Evolutionary conservation across 1,284 basidiomycete species (phyloP), one percentile per base, ranked within the genome.

Genomic region (Moesziomyces parantarcticus): DNA sequence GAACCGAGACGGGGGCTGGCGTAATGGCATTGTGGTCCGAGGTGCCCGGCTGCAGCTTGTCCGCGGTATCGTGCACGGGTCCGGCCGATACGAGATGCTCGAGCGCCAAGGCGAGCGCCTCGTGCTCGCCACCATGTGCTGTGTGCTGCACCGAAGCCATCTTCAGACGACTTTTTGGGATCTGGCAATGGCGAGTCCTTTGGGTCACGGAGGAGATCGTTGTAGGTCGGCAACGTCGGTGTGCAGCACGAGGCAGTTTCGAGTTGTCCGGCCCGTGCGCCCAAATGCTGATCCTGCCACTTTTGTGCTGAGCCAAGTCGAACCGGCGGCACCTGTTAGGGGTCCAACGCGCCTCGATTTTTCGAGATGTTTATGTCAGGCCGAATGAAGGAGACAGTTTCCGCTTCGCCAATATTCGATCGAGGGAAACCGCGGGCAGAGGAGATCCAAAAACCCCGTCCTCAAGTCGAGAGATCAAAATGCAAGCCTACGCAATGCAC

Each of bases 81-180:
- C 68, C 68, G 16, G 58, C 56, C 16, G 59, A 49, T 39, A 75
- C 72, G 45, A 75, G 66, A 22, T 70, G 59, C 43, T 75, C 72
- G 39, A 75, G 66, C 42, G 50, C 67, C 25, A 47, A 43, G 20
- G 66, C 72, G 46, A 75, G 47, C 41, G 56, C 47, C 56, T 75
- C 66, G 47, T 70, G 72, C 48, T 69, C 71, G 23, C 56, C 56
- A 6, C 22, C 54, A 40, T 54, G 41, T 4, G 44, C 42, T 41
- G 41, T 26, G 2, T 20, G 9, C 41, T 48, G 42, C 9, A 20
- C n/a, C 5, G 58, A 44, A 2, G 58, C 29, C 63, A 58, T 53
- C 4, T 9, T 18, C 25, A 29, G 16, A 11, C 29, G 29, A 10
- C 29, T 29, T 10, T 29, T 11, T 29, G 9, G 8, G 11, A 29